A percentile compares a stretch with the other conserved stretches of the same genome.
Evolutionary conservation across 179 eudicot species (phyloP).

Genomic region (Amaranthus tricolor): DNA sequence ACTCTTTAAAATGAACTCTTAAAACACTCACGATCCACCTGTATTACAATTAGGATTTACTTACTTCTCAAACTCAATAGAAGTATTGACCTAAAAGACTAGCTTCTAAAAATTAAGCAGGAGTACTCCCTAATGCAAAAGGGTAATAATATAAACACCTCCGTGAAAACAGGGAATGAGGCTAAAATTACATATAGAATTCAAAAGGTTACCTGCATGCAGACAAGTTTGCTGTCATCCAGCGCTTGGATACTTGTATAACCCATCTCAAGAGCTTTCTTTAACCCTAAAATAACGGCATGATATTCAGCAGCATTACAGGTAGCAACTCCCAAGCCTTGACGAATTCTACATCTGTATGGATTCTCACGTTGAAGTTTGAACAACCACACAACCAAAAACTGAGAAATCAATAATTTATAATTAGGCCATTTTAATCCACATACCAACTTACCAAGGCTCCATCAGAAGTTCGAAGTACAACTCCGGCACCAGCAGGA

Average conservation of each 20-base stretch:
- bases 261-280: constrained; percentile 76
- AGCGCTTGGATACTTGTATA: constrained; percentile 59
- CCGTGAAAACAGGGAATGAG: too few species aligned
- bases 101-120: too few species aligned
- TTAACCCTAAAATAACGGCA: constrained; percentile 80
- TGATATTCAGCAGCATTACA: constrained; percentile 88
- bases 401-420: background rate
- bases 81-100: too few species aligned
- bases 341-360: constrained; percentile 82
- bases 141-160: too few species aligned
- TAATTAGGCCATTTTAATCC: constrained; percentile 3
- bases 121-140: too few species aligned
- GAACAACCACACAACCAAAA: constrained; percentile 5
- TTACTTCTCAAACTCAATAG: too few species aligned
- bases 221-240: constrained; percentile 95
- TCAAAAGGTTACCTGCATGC: constrained; percentile 69
- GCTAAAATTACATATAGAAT: too few species aligned
- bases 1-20: too few species aligned
- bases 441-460: constrained; percentile 43
- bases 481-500: constrained; percentile 94
- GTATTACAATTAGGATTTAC: too few species aligned
- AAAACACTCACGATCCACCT: too few species aligned
- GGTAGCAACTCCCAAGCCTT: constrained; percentile 89
- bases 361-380: constrained; percentile 20
- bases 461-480: constrained; percentile 69